These are phyloP conservation scores for Chimonanthus praecox DNA, from an alignment of 164 flowering plant genomes.

Conservation along the genomic window DNA sequence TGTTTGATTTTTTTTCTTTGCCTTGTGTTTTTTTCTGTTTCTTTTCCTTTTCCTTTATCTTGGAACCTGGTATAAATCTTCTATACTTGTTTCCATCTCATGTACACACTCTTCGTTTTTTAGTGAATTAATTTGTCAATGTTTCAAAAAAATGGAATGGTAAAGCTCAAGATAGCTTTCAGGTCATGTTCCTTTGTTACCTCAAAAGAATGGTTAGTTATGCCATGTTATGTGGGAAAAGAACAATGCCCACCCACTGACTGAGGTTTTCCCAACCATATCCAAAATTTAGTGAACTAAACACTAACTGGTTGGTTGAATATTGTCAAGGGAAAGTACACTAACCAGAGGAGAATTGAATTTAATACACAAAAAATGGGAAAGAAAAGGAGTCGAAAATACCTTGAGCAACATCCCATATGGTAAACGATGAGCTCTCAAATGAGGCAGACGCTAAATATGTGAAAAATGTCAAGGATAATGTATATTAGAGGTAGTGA, in stretches of 20 bases:
- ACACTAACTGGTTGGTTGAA: not conserved
- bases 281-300: not conserved
- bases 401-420: slow-evolving; percentile 99
- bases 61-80: too few species aligned
- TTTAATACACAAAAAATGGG: not conserved
- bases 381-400: slow-evolving; percentile 10
- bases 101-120: too few species aligned
- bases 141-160: too few species aligned
- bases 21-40: too few species aligned
- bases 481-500: not conserved
- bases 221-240: not conserved
- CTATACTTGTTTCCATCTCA: too few species aligned
- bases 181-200: too few species aligned
- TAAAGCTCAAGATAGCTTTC: too few species aligned
- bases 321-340: not conserved
- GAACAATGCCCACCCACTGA: not conserved
- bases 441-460: slow-evolving; percentile 90
- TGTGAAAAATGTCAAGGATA: slow-evolving; percentile 62
- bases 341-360: not conserved
- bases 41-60: too few species aligned
- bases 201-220: too few species aligned
- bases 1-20: too few species aligned
- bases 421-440: slow-evolving; percentile 85
- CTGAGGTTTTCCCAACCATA: not conserved
- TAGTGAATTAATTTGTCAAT: too few species aligned